Evolutionary conservation across 352 stramenopile species (phyloP).

Genomic region (Chrysophaeum taylorii): DNA sequence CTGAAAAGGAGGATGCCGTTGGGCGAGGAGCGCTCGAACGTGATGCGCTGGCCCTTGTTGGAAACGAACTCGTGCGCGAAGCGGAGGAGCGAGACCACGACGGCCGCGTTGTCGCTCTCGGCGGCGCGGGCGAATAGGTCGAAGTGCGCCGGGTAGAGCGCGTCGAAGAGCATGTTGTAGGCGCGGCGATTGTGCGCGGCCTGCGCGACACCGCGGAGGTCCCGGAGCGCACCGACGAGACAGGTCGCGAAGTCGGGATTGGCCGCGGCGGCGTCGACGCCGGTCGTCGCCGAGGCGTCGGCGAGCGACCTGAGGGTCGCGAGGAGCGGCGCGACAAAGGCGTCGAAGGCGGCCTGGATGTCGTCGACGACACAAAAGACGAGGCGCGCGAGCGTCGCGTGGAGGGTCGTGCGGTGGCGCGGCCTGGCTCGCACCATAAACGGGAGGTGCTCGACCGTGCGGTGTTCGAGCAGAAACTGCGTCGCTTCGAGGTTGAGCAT

Average conservation of each 20-base stretch:
- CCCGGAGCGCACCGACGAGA: constrained; percentile 78
- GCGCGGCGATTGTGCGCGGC: constrained; percentile 89
- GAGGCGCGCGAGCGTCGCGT: constrained; percentile 87
- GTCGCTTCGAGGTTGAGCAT: constrained; percentile 90
- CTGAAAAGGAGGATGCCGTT: constrained; percentile 97
- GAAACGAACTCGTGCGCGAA: constrained; percentile 84
- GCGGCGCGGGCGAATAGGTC: constrained; percentile 81
- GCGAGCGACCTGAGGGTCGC: constrained; percentile 46
- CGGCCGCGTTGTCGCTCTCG: constrained; percentile 78
- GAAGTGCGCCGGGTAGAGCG: constrained; percentile 91
- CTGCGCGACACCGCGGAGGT: constrained; percentile 86
- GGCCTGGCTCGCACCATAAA: constrained; percentile 88
- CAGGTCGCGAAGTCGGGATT: neutral
- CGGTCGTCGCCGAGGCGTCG: constrained; percentile 44
- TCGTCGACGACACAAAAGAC: constrained; percentile 61
- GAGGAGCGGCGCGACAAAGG: constrained; percentile 85
- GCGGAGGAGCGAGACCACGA: constrained; percentile 90
- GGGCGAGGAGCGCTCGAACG: constrained; percentile 91
- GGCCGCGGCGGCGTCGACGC: constrained; percentile 31
- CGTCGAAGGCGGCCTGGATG: constrained; percentile 80
- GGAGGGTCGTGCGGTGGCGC: constrained; percentile 89
- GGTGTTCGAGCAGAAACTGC: constrained; percentile 88
- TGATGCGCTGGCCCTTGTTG: constrained; percentile 89
- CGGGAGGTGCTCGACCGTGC: constrained; percentile 91
- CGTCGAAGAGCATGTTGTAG: constrained; percentile 92